Evolutionary conservation across 2,329 filamentous ascomycete species (phyloP).

Genomic region (Curvularia eragrostidis): DNA sequence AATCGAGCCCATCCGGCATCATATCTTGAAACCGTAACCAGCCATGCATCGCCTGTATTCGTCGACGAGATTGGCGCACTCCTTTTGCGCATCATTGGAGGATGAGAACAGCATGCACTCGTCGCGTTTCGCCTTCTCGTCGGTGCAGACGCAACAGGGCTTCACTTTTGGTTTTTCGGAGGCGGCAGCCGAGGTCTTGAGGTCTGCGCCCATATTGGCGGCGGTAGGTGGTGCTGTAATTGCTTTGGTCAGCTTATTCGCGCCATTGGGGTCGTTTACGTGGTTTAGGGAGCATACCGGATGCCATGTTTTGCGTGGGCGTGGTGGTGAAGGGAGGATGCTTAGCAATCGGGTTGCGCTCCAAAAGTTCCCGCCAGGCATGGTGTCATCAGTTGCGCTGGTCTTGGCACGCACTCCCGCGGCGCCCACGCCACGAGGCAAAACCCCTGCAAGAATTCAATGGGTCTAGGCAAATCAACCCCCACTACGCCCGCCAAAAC

Average conservation of each 20-base stretch:
- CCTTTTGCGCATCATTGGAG: slow-evolving; percentile 78
- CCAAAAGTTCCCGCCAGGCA: slow-evolving; percentile 14
- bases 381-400: slow-evolving; percentile 28
- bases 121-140: slow-evolving; percentile 89
- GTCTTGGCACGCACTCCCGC: slow-evolving; percentile 35
- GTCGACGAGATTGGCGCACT: slow-evolving; percentile 82
- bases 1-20: background rate
- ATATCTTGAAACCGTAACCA: slow-evolving; percentile 82
- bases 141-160: slow-evolving; percentile 98
- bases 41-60: slow-evolving; percentile 93
- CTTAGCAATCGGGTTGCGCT: slow-evolving; percentile 37
- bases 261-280: background rate
- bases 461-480: slow-evolving; percentile 32
- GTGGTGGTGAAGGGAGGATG: slow-evolving; percentile 23
- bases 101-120: slow-evolving; percentile 99
- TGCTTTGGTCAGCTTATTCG: slow-evolving; percentile 13
- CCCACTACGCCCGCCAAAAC: slow-evolving; percentile 41
- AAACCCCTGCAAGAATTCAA: slow-evolving; percentile 17
- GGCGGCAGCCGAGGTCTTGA: slow-evolving; percentile 49
- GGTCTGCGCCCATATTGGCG: slow-evolving; percentile 55
- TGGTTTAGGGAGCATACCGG: slow-evolving; percentile 36
- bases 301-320: slow-evolving; percentile 42
- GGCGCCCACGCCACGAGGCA: slow-evolving; percentile 16
- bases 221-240: slow-evolving; percentile 39
- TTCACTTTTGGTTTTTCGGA: slow-evolving; percentile 59